Evolutionary conservation across 768 basidiomycete species (phyloP), one percentile per base, ranked within the genome.

Genomic region (Hydnum rufescens): DNA sequence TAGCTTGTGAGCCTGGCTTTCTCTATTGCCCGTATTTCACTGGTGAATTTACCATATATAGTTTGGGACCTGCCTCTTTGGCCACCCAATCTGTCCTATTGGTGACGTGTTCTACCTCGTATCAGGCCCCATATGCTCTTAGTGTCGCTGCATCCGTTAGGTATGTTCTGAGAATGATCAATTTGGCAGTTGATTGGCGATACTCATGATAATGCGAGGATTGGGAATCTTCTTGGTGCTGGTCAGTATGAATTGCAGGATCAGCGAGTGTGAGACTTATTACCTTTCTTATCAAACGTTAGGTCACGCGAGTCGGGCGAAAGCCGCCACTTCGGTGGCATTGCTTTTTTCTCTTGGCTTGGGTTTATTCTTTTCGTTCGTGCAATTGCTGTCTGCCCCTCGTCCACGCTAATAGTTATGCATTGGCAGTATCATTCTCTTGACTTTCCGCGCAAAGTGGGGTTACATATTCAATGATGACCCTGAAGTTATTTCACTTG

Each of bases 61-160:
- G 83, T 42, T 65, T 95, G 1, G 87, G 92, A 1, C 78, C 92
- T 1, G 72, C 76, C 3, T 68, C 75, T 4, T 74, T 99, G 2
- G 95, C 95, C 0, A 77, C 87, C 0, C 92, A 97, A 62, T 88
- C 85, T 0, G 80, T 96, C 1, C 70, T 97, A 8, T 70, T 82
- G 32, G 77, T 76, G 6, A 86, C 82, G 25, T 72, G 75, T 8
- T 84, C 80, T 0, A 76, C 74, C 2, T 80, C 80, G 1, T 92
- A 75, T 64, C 88, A 93, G 62, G 80, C 81, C 0, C 87, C 89
- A 0, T 88, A 79, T 59, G 76, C 87, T 0, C 64, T 96, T 36
- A 74, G 81, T 55, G 74, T 92, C 1, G 90, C 3, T 5, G 22
- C 30, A 4, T 6, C 13, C 8, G 42, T 18, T 39, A 0, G 44